Evolutionary conservation across 2,329 filamentous ascomycete genomes (phyloP).

Genomic region (Sclerotinia borealis): DNA sequence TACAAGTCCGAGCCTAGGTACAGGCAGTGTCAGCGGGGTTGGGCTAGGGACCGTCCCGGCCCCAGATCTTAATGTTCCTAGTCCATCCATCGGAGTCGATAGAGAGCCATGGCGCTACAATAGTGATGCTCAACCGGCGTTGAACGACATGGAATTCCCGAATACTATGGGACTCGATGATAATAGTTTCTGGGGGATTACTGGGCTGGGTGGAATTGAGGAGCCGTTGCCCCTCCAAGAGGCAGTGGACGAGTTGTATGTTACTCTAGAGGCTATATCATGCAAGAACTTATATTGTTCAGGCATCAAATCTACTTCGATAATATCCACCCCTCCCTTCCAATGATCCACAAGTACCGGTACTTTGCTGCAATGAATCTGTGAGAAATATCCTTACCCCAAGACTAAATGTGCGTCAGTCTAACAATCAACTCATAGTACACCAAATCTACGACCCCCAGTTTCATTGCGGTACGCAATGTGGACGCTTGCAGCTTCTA

Average conservation of each 20-base stretch:
- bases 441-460: conserved; percentile 79
- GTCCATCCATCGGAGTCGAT: conserved; percentile 45
- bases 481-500: conserved; percentile 87
- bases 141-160: conserved; percentile 55
- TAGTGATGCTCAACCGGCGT: conserved; percentile 43
- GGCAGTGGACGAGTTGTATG: conserved; percentile 74
- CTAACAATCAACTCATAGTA: conserved; percentile 36
- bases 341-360: conserved; percentile 83
- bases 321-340: conserved; percentile 77
- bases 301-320: conserved; percentile 84
- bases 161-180: conserved; percentile 45
- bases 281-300: conserved; percentile 22
- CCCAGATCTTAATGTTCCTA: conserved; percentile 39
- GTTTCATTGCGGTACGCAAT: conserved; percentile 88
- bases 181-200: conserved; percentile 74
- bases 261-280: conserved; percentile 14
- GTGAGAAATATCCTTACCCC: conserved; percentile 35
- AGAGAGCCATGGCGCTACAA: conserved; percentile 50
- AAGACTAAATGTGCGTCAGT: background rate
- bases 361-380: conserved; percentile 87
- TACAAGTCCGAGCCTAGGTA: conserved; percentile 16
- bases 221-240: conserved; percentile 63
- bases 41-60: conserved; percentile 26
- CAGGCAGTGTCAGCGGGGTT: conserved; percentile 20
- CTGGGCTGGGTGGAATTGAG: conserved; percentile 61